Base-by-base conservation (phyloP, 805 yeast species). In the Yamadazyma sp. region DNA sequence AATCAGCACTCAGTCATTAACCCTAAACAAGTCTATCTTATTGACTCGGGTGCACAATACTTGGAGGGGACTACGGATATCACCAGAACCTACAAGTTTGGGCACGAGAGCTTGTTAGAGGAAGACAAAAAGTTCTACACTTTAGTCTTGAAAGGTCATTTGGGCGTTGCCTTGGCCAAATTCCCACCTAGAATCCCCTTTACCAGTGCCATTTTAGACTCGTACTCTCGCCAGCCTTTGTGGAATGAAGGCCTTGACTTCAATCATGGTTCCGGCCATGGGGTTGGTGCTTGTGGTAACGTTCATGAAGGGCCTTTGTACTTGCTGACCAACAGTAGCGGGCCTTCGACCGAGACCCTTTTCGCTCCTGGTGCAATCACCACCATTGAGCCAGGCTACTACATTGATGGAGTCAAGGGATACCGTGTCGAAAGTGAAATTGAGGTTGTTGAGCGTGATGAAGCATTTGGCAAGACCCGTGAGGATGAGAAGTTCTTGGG, bases 271-370 rank as follows among this genome's bases (percentile, higher is more conserved):
- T 88, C 98, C 0, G 96, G 98, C 2, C 99, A 93, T 60, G 99
- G 99, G 4, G 84, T 93, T n/a, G 98, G 96, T 2, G 74, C 90
- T 14, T 91, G 74, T 56, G 77, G 95, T 31, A 83, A 84, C 57
- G 98, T 93, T 12, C 99, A 93, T 58, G 96, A 95, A 54, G 93
- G 95, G 0, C 98, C 98, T 1, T 74, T 91, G 38, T 95, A 90
- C 11, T 79, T 93, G 42, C 86, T 84, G 41, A 64, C 72, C 11
- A 62, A 75, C 17, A 62, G 68, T 22, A 67, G 75, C 7, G 74
- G 72, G 29, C 79, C 88, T 5, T 58, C 75, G 32, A 61, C 70
- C 38, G 68, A 69, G 10, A 54, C 55, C n/a, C 55, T 58, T 17
- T 67, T 62, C 43, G 49, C 55, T 30, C 54, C 55, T 18, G 97